Evolutionary conservation across 2,329 filamentous ascomycete genomes (phyloP).

Genomic region (Fusarium torulosum): DNA sequence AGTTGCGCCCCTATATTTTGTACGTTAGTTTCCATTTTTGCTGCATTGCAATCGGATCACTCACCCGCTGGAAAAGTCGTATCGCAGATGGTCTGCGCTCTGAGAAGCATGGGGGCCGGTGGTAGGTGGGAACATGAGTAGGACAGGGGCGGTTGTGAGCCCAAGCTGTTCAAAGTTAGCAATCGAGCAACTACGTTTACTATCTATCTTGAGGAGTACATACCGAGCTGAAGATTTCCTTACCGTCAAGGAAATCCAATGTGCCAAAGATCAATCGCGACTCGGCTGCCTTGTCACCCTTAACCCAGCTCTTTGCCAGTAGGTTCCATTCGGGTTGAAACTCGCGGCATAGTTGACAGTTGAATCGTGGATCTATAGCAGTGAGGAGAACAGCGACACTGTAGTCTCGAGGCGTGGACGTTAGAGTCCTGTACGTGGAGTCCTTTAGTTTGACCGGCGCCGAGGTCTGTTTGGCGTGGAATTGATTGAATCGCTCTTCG

Average conservation of each 20-base stretch:
- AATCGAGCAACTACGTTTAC: not conserved
- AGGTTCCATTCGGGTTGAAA: slow-evolving; percentile 97
- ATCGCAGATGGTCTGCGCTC: slow-evolving; percentile 77
- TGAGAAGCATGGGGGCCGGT: slow-evolving; percentile 80
- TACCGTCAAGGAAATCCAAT: slow-evolving; percentile 88
- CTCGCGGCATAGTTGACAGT: slow-evolving; percentile 86
- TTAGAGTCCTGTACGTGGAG: slow-evolving; percentile 79
- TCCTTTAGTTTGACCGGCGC: slow-evolving; percentile 84
- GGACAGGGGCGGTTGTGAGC: slow-evolving; percentile 92
- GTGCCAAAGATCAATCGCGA: slow-evolving; percentile 83
- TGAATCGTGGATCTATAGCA: slow-evolving; percentile 84
- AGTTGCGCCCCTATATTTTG: slow-evolving; percentile 68
- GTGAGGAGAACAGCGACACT: slow-evolving; percentile 86
- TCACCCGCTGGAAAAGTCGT: slow-evolving; percentile 87
- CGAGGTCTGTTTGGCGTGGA: slow-evolving; percentile 73
- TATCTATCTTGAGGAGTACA: slow-evolving; percentile 4
- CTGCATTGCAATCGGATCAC: slow-evolving; percentile 42
- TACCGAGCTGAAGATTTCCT: slow-evolving; percentile 87
- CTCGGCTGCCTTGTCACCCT: slow-evolving; percentile 81
- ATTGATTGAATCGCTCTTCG: slow-evolving; percentile 76
- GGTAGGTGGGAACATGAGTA: slow-evolving; percentile 89
- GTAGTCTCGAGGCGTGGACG: slow-evolving; percentile 84
- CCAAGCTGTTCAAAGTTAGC: slow-evolving; percentile 71
- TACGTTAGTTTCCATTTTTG: not conserved
- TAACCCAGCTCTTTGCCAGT: slow-evolving; percentile 86